Base-by-base conservation (phyloP, 2,329 filamentous ascomycete species). In the Monilinia polystroma region DNA sequence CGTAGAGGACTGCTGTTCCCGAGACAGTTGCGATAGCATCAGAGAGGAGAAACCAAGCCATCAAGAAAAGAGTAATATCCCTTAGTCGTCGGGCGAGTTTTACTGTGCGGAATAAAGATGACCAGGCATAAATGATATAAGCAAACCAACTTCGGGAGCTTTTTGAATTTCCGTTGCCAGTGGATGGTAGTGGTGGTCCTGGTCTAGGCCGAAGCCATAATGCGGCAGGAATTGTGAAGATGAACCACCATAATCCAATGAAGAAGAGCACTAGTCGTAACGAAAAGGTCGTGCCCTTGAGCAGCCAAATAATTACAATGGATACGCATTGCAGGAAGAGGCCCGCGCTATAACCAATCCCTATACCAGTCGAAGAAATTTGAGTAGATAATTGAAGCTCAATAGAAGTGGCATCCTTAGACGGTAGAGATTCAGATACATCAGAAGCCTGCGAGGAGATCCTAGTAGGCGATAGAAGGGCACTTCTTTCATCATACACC, bases 1-100 rank as follows among this genome's bases (percentile, higher is more conserved):
- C 95, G 77, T 97, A 99, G 18, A 99, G 83, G 47, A 98, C 93
- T 0, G 94, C 95, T 0, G 95, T 98, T 18, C 93, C 94, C 43
- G 91, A 94, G 0, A 96, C 94, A 0, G 94, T 98, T 12, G 94
- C 94, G 69, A 97, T 92, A 47, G 91, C 92, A 75, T 99, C 94
- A 10, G 91, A 96, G 4, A 99, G 84, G 23, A 98, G 84, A 76
- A 99, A 97, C 95, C 95, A 98, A 11, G 92, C 93, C 4, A 85
- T 86, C 12, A 98, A 84, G 76, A 94, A 94, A 7, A 94, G 81
- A 29, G 91, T 80, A 26, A 93, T 87, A 73, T 95, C 90, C 56
- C 87, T 80, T 7, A 94, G 83, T 29, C 85, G 84, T 12, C 88
- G 81, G 1, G 93, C 93, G 54, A 93, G 84, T 73, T 87, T 84